phyloP scores from a whole-genome alignment of 352 stramenopile genomes.

The Pythium myriotylum region DNA sequence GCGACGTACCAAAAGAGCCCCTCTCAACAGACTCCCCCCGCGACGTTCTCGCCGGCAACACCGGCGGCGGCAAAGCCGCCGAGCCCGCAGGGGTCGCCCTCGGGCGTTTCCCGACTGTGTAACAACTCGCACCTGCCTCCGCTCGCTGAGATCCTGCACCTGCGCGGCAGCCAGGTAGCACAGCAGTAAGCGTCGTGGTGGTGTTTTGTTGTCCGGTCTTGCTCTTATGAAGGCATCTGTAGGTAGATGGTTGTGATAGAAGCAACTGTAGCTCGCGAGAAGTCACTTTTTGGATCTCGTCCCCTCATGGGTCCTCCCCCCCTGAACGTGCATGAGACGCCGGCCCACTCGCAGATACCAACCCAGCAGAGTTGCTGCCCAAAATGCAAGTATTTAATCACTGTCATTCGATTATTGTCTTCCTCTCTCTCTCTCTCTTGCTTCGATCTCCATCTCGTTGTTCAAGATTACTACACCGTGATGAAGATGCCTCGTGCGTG shows the following conservation, averaged over 20 bases:
- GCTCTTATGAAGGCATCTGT: constrained; percentile 14
- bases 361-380: too few relatives aligned
- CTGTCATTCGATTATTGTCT: neutral
- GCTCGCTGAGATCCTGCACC: constrained; percentile 71
- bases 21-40: neutral
- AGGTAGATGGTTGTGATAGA: constrained; percentile 31
- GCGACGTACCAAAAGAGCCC: constrained; percentile 1
- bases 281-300: constrained; percentile 6
- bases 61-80: constrained; percentile 6
- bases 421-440: neutral
- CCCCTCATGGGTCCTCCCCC: neutral
- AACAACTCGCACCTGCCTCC: constrained; percentile 63
- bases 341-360: neutral
- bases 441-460: neutral
- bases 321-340: constrained; percentile 4
- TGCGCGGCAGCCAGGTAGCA: constrained; percentile 45
- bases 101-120: constrained; percentile 33
- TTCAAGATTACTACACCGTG: constrained; percentile 21
- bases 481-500: constrained; percentile 32
- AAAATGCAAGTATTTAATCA: constrained; percentile 29
- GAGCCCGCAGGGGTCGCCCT: constrained; percentile 19
- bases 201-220: constrained; percentile 9
- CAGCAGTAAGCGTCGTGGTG: constrained; percentile 21
- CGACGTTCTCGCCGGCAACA: constrained; percentile 1
- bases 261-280: constrained; percentile 24